These are phyloP conservation scores for Umbelopsis sp. DNA, from an alignment of 371 early-diverging fungal species.

Conservation along the genomic window DNA sequence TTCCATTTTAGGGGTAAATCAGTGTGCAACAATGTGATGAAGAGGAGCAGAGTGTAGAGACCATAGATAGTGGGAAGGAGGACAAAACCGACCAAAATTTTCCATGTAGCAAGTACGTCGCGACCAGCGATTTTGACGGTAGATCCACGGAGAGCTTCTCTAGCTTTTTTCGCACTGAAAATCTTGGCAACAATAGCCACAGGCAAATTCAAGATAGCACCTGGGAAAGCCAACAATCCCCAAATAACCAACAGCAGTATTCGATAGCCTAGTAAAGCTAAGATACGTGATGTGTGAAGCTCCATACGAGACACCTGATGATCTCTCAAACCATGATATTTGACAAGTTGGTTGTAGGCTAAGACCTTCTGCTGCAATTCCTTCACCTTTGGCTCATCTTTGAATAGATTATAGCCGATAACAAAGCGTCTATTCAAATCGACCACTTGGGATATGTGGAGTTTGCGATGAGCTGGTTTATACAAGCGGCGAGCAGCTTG, in stretches of 20 bases:
- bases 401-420: conserved; percentile 81
- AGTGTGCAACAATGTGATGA: conserved; percentile 45
- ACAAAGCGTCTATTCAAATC: conserved; percentile 92
- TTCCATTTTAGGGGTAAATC: conserved; percentile 35
- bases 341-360: conserved; percentile 87
- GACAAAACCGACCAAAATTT: conserved; percentile 77
- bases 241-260: conserved; percentile 65
- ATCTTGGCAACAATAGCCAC: conserved; percentile 69
- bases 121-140: conserved; percentile 91
- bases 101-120: conserved; percentile 96
- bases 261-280: conserved; percentile 71
- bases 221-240: conserved; percentile 78
- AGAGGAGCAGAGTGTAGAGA: conserved; percentile 65
- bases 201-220: conserved; percentile 76
- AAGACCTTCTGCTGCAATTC: conserved; percentile 74
- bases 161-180: conserved; percentile 76
- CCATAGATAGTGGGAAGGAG: conserved; percentile 76
- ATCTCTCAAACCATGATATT: conserved; percentile 91
- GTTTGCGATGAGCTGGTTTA: conserved; percentile 77
- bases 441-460: conserved; percentile 81
- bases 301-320: conserved; percentile 91
- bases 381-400: conserved; percentile 80
- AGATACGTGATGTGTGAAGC: conserved; percentile 70
- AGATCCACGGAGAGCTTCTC: conserved; percentile 82
- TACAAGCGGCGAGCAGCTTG: conserved; percentile 93